A percentile compares a stretch with the other conserved stretches of the same genome.
phyloP scores from a whole-genome alignment of 179 eudicot species.

The Vitellaria paradoxa region DNA sequence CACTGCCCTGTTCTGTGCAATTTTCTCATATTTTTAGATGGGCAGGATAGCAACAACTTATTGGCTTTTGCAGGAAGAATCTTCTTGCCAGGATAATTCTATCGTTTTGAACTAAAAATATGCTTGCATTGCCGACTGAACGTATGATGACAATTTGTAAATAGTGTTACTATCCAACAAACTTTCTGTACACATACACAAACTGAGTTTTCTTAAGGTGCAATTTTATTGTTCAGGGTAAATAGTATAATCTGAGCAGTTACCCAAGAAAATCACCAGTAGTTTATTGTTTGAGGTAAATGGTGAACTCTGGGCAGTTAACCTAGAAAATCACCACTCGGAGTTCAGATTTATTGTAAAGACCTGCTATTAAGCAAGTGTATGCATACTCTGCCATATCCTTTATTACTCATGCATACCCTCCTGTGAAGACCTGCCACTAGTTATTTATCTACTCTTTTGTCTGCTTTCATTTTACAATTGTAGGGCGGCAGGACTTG shows the following conservation, averaged over 20 bases:
- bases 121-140: neutral
- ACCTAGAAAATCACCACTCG: neutral
- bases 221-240: neutral
- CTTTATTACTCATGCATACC: neutral
- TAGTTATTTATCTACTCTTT: neutral
- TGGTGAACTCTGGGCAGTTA: neutral
- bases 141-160: neutral
- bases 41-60: neutral
- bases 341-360: neutral
- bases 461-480: neutral
- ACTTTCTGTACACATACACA: neutral
- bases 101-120: neutral
- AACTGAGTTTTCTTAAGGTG: neutral
- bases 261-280: neutral
- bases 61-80: neutral
- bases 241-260: neutral
- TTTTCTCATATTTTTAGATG: neutral
- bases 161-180: neutral
- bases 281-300: neutral
- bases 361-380: neutral
- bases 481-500: constrained; percentile 60
- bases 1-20: neutral
- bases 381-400: neutral
- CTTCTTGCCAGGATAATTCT: neutral
- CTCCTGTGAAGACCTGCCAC: neutral